These are phyloP conservation scores for Tephrocybe sp. DNA, from an alignment of 768 basidiomycete genomes.

Conservation along the genomic window DNA sequence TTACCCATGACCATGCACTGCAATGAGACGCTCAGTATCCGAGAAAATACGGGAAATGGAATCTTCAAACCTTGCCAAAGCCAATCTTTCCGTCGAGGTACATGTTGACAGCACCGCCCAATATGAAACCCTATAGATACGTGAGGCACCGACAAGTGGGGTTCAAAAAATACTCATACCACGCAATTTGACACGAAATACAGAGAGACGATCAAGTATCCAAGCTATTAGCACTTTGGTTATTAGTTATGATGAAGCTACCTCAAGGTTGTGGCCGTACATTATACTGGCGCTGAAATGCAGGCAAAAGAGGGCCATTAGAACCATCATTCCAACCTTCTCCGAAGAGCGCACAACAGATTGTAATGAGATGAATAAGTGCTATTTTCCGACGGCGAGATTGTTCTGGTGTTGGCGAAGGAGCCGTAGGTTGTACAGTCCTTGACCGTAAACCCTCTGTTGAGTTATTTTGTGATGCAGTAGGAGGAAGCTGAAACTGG, in stretches of 20 bases:
- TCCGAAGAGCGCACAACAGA: conserved; percentile 43
- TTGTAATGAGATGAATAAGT: conserved; percentile 35
- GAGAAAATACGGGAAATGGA: background rate
- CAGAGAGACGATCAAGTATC: conserved; percentile 47
- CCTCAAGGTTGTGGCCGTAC: conserved; percentile 13
- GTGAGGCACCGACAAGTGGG: too few relatives aligned
- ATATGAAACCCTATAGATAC: conserved; percentile 42
- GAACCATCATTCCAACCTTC: conserved; percentile 34
- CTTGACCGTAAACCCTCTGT: background rate
- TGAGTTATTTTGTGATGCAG: background rate
- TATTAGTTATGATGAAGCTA: background rate
- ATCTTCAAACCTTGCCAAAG: conserved; percentile 40
- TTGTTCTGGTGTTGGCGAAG: background rate
- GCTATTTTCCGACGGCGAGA: conserved; percentile 5
- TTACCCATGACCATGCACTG: conserved; percentile 23
- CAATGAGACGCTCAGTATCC: background rate
- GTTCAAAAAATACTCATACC: conserved; percentile 18
- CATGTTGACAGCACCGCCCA: conserved; percentile 46
- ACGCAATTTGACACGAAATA: conserved; percentile 39
- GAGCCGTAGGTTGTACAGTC: background rate
- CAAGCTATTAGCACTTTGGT: conserved; percentile 28
- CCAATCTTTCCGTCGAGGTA: conserved; percentile 42
- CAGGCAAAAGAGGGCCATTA: conserved; percentile 24
- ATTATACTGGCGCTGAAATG: conserved; percentile 24
- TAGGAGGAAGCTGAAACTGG: background rate